Base-by-base conservation (phyloP, 1,284 basidiomycete genomes). In the Cutaneotrichosporon sp. region DNA sequence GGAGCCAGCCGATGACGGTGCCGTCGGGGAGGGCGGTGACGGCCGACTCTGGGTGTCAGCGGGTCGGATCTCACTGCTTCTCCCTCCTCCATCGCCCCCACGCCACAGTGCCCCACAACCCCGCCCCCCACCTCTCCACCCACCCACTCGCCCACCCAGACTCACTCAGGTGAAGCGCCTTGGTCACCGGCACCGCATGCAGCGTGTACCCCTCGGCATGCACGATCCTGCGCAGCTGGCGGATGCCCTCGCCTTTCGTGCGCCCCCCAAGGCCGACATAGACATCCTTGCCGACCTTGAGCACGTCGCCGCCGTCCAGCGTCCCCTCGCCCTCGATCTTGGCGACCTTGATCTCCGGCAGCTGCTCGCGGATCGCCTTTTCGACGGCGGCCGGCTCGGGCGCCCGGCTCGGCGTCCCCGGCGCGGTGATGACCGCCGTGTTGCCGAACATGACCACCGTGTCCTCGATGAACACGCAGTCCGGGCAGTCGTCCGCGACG, bases 151-250 rank as follows among this genome's bases (percentile, higher is more conserved):
- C 34, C 34, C 34, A 4, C 34, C 34, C 7, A n/a, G n/a, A 50
- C 58, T 54, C 27, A 59, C 58, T 59, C 18, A 59, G 53, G 46
- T 59, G 58, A n/a, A 59, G 58, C 46, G 58, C 58, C 46, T 59
- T 59, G 34, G 58, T 59, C 4, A 54, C 52, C 4, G 58, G 58
- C 24, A 59, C 34, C 11, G 52, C 34, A 14, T 54, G 46, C 18
- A 54, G 33, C 9, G 36, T 38, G 46, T 59, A 59, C 24, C 58
- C 58, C 25, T 54, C 52, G 6, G 46, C 33, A 4, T 36, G 16
- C 34, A 59, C 34, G 25, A 59, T 59, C 11, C 25, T 24, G 5
- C 51, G 18, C 18, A 59, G 52, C 58, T 59, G 58, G 4, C 34
- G 24, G n/a, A 59, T 50, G 33, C 58, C 58, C 34, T 59, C 58